These are phyloP conservation scores for Magnolia sinica DNA, from an alignment of 164 flowering plant genomes.

Conservation along the genomic window DNA sequence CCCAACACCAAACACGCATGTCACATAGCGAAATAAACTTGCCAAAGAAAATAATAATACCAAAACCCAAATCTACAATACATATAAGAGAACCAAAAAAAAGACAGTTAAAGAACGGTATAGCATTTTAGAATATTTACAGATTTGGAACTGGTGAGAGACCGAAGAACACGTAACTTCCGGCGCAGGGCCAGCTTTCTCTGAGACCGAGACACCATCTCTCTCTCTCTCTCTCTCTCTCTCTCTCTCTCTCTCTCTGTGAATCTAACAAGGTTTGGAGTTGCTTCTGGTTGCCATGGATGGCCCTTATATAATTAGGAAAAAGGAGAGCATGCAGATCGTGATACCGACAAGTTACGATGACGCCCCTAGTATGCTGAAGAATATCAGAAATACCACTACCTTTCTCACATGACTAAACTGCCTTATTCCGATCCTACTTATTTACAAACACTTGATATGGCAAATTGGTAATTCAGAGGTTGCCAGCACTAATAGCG, in stretches of 20 bases:
- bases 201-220: conserved; percentile 14
- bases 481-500: no score
- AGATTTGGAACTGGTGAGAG: conserved; percentile 16
- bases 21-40: not conserved
- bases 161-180: conserved; percentile 10
- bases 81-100: not conserved
- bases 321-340: not conserved
- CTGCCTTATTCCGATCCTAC: no score
- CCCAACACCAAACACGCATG: not conserved
- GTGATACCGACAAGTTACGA: not conserved
- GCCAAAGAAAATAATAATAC: not conserved
- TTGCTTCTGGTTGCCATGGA: not conserved
- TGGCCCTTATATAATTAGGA: not conserved
- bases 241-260: not conserved
- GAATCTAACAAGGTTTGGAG: not conserved
- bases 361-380: not conserved
- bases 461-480: no score
- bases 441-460: no score
- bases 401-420: not conserved
- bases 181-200: conserved; percentile 7
- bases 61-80: not conserved
- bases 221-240: conserved; percentile 10
- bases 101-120: not conserved
- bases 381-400: not conserved
- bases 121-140: conserved; percentile 5